A percentile compares a stretch with the other conserved stretches of the same genome.
These are phyloP conservation scores for Phytophthora litchii DNA, from an alignment of 352 stramenopile genomes.

Conservation along the genomic window DNA sequence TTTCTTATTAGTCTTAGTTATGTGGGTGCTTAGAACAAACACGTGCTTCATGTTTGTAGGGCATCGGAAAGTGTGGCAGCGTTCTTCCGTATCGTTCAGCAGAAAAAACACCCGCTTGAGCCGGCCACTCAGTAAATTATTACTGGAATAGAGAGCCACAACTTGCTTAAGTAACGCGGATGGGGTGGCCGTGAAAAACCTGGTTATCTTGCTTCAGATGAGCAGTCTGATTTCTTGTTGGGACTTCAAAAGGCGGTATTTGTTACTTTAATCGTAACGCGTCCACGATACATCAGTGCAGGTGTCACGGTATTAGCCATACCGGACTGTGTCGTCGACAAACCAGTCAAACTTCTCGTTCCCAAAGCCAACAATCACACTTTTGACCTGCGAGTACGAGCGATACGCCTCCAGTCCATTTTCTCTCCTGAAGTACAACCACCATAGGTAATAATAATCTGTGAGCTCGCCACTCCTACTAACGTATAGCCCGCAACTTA, in stretches of 20 bases:
- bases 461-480: neutral
- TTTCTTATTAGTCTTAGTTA: neutral
- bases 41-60: slow-evolving; percentile 25
- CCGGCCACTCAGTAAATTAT: slow-evolving; percentile 32
- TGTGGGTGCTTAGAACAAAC: slow-evolving; percentile 5
- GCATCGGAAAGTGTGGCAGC: slow-evolving; percentile 75
- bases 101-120: slow-evolving; percentile 67
- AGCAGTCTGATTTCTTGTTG: no score
- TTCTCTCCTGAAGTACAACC: slow-evolving; percentile 60
- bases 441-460: slow-evolving; percentile 1
- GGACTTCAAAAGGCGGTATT: no score
- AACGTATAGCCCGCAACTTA: slow-evolving; percentile 9
- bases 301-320: slow-evolving; percentile 38
- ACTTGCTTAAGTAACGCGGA: slow-evolving; percentile 2
- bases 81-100: slow-evolving; percentile 80
- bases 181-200: slow-evolving; percentile 2
- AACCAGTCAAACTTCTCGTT: slow-evolving; percentile 85
- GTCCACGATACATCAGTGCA: no score
- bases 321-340: slow-evolving; percentile 58
- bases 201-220: neutral
- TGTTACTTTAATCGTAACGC: no score
- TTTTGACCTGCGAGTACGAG: slow-evolving; percentile 85
- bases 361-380: slow-evolving; percentile 63
- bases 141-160: slow-evolving; percentile 17
- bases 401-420: slow-evolving; percentile 77